A percentile compares a stretch with the other conserved stretches of the same genome.
Conservation (phyloP, 352 stramenopile species). For the Phytophthora uliginosa region DNA sequence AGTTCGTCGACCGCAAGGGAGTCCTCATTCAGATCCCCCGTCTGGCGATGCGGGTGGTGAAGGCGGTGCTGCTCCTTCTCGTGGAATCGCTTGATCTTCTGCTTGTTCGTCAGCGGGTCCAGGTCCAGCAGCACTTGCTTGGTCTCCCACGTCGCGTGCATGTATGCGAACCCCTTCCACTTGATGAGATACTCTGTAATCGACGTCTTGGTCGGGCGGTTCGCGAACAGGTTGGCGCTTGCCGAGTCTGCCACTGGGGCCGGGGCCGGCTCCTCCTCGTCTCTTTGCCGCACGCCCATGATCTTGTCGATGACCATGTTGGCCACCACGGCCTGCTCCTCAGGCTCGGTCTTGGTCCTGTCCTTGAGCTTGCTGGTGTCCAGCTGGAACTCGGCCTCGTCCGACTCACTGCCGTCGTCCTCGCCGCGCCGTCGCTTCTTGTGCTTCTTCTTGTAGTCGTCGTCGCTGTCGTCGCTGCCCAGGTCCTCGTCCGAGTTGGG, state of each 20-base stretch:
- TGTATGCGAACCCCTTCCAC: conserved; percentile 92
- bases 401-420: conserved; percentile 51
- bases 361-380: conserved; percentile 48
- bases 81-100: conserved; percentile 89
- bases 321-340: conserved; percentile 19
- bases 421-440: conserved; percentile 37
- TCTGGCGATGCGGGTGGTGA: conserved; percentile 57
- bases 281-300: conserved; percentile 77
- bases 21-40: conserved; percentile 46
- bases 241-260: conserved; percentile 32
- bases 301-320: conserved; percentile 93
- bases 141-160: conserved; percentile 90
- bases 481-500: conserved; percentile 87
- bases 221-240: conserved; percentile 53
- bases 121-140: conserved; percentile 79
- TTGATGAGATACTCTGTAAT: conserved; percentile 92
- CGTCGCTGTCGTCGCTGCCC: conserved; percentile 50
- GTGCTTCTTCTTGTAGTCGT: conserved; percentile 48
- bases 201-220: conserved; percentile 40
- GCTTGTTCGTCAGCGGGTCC: conserved; percentile 88
- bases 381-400: conserved; percentile 53
- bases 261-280: conserved; percentile 42
- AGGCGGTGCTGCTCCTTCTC: conserved; percentile 76
- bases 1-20: conserved; percentile 58
- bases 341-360: conserved; percentile 12